Base-by-base conservation (phyloP, 164 flowering plant genomes). In the Nelumbo lutea region DNA sequence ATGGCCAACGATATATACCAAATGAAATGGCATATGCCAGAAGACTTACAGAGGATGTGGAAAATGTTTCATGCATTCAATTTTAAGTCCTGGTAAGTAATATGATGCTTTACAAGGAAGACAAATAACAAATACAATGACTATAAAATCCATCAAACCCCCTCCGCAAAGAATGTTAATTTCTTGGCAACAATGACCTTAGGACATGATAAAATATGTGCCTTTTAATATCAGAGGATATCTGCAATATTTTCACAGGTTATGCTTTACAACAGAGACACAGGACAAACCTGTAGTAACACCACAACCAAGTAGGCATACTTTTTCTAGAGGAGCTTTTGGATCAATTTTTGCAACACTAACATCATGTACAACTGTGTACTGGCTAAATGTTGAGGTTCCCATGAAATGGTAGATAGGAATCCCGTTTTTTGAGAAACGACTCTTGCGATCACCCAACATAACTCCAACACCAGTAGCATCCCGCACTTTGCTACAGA, bases 401-500 rank as follows among this genome's bases (percentile, higher is more conserved):
- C 99, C 99, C 99, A 96, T 93, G 83, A 93, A 96, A 79, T 96
- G 99, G 73, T 90, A 96, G 68, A 96, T 83, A 27, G 98, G 90
- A 39, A 80, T 93, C 68, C 98, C 99, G 60, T 88, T 90, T 42
- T 89, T 61, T 2, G 98, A 90, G 85, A 96, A 93, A 47, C 97
- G 97, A 72, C 93, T 86, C 83, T 93, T 85, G 74, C 87, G 86
- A 72, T 96, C 99, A 75, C 27, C 86, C 90, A 96, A 73, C 99
- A 96, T 96, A 50, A 96, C 86, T 48, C 99, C 99, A 57, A 69
- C 96, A 57, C 98, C 99, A 59, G 99, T 96, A 15, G 98, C 98
- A 55, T 71, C 76, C 71, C 99, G 86, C 42, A 96, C 91, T 79
- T 91, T 93, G 46, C 97, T 96, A 81, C 99, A 96, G 64, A 96